phyloP scores from a whole-genome alignment of 2,329 filamentous ascomycete species.

The Pyricularia pennisetigena region DNA sequence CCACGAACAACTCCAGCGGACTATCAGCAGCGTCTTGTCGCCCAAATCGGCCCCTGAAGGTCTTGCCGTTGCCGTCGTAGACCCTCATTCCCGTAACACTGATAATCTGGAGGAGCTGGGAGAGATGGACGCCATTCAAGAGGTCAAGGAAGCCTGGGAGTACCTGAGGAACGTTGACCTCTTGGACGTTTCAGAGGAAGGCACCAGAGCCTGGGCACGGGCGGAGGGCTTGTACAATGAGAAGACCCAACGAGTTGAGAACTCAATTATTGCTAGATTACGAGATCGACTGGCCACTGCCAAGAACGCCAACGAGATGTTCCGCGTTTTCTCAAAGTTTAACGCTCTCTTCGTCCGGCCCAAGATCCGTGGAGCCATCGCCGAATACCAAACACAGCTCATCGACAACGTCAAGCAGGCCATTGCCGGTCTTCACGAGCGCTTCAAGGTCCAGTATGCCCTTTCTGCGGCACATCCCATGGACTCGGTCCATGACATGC shows the following conservation, averaged over 20 bases:
- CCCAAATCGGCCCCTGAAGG: constrained; percentile 53
- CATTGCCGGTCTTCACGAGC: constrained; percentile 85
- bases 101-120: constrained; percentile 79
- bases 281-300: constrained; percentile 89
- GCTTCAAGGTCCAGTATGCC: constrained; percentile 98
- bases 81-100: constrained; percentile 40
- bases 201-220: constrained; percentile 84
- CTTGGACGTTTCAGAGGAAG: constrained; percentile 81
- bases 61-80: constrained; percentile 50
- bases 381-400: constrained; percentile 94
- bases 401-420: constrained; percentile 98
- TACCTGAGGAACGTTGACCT: constrained; percentile 92
- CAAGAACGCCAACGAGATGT: constrained; percentile 99
- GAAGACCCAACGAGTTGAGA: constrained; percentile 91
- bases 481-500: constrained; percentile 92
- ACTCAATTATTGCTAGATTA: constrained; percentile 92
- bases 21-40: constrained; percentile 93
- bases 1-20: constrained; percentile 93
- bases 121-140: constrained; percentile 92
- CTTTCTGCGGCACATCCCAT: constrained; percentile 97
- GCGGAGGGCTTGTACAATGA: constrained; percentile 97
- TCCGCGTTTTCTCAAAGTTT: constrained; percentile 98
- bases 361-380: constrained; percentile 97
- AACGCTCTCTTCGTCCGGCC: constrained; percentile 96
- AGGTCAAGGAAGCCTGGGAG: constrained; percentile 90